A percentile compares a stretch with the other conserved stretches of the same genome.
phyloP scores from a whole-genome alignment of 116 monocot genomes.

The Thalassia testudinum region DNA sequence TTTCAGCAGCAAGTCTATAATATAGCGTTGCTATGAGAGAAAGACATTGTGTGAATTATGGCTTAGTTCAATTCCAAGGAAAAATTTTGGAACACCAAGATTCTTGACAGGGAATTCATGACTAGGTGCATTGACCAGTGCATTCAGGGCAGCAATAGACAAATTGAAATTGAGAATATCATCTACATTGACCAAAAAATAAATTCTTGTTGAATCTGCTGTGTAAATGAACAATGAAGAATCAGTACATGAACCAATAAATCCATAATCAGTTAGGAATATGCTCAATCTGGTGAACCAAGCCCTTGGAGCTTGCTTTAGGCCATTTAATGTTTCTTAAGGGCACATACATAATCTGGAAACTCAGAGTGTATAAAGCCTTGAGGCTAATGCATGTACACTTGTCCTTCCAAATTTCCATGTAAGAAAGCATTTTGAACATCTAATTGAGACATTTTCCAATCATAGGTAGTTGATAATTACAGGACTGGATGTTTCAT shows the following conservation, averaged over 20 bases:
- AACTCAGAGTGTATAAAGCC: not conserved
- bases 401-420: not conserved
- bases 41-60: not conserved
- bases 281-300: not conserved
- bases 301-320: not conserved
- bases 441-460: not conserved
- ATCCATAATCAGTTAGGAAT: not conserved
- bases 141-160: not conserved
- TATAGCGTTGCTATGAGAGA: not conserved
- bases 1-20: not conserved
- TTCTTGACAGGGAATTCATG: not conserved
- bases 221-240: not conserved
- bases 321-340: not conserved
- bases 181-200: not conserved
- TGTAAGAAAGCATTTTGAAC: conserved; percentile 1
- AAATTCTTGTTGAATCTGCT: not conserved
- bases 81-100: not conserved
- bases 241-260: not conserved
- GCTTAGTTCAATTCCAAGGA: conserved; percentile 4
- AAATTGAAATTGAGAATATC: not conserved
- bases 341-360: conserved; percentile 1
- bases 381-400: not conserved
- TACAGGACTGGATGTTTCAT: conserved; percentile 6
- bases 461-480: not conserved
- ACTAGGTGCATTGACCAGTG: not conserved